Evolutionary conservation across 164 flowering plant species (phyloP).

Genomic region (Umbilicus rupestris): DNA sequence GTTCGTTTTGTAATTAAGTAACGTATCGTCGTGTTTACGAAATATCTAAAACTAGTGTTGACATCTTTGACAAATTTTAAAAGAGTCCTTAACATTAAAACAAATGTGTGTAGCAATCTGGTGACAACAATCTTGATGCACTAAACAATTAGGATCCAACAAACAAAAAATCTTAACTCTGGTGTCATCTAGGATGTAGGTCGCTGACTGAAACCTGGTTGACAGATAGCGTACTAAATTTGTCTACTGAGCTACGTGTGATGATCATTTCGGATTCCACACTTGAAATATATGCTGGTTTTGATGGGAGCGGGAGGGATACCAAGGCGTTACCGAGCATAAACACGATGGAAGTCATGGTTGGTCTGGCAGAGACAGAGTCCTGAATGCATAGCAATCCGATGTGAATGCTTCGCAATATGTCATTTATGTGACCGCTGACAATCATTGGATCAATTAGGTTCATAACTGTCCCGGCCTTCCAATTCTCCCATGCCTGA

Average conservation of each 20-base stretch:
- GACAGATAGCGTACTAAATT: background rate
- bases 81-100: no score
- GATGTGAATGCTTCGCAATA: background rate
- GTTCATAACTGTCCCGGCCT: background rate
- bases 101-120: no score
- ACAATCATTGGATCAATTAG: background rate
- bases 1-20: no score
- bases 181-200: background rate
- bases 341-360: background rate
- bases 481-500: background rate
- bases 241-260: background rate
- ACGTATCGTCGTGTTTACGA: no score
- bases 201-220: background rate
- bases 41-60: no score
- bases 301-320: background rate
- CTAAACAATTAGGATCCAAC: no score
- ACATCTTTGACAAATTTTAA: no score
- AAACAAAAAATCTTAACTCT: no score
- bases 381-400: conserved; percentile 1
- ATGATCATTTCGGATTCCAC: background rate
- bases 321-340: background rate
- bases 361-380: background rate
- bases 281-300: background rate
- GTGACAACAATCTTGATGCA: no score
- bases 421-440: background rate